A percentile compares a stretch with the other conserved stretches of the same genome.
Conservation (phyloP, 2,329 filamentous ascomycete genomes). For the Chaetomiaceae sp. region DNA sequence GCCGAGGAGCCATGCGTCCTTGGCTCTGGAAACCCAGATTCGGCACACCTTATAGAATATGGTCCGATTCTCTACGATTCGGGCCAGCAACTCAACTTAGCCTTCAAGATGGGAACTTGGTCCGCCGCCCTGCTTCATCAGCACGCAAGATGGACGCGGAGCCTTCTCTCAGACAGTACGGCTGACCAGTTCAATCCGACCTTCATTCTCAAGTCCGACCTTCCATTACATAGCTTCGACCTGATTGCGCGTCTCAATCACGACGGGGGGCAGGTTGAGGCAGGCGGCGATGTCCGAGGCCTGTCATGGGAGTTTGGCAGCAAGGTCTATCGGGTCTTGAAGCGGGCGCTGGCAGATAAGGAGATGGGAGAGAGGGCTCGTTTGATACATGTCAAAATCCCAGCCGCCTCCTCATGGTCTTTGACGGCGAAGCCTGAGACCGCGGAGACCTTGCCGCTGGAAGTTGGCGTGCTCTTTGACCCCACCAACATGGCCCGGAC, state of each 20-base stretch:
- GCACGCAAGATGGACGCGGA: constrained; percentile 68
- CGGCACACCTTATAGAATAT: constrained; percentile 37
- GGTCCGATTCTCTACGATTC: constrained; percentile 75
- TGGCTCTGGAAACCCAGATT: constrained; percentile 38
- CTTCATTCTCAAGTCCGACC: constrained; percentile 63
- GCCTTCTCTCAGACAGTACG: constrained; percentile 65
- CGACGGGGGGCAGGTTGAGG: constrained; percentile 5
- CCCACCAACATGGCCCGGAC: constrained; percentile 64
- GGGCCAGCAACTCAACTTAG: constrained; percentile 65
- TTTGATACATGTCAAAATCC: constrained; percentile 54
- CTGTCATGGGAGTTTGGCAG: constrained; percentile 41
- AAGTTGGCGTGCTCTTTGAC: constrained; percentile 67
- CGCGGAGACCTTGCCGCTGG: constrained; percentile 31
- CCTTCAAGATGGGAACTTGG: constrained; percentile 87
- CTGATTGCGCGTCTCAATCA: constrained; percentile 33
- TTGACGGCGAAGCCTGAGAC: constrained; percentile 35
- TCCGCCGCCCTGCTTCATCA: constrained; percentile 68
- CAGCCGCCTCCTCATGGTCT: constrained; percentile 39
- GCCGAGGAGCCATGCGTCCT: constrained; percentile 57
- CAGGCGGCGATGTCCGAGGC: constrained; percentile 35
- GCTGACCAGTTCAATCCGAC: constrained; percentile 77
- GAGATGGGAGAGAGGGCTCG: constrained; percentile 73
- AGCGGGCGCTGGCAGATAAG: constrained; percentile 63
- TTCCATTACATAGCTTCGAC: constrained; percentile 52
- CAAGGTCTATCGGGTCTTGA: constrained; percentile 59